Evolutionary conservation across 768 basidiomycete genomes (phyloP), one percentile per base, ranked within the genome.

Genomic region (Lactarius akahatsu): DNA sequence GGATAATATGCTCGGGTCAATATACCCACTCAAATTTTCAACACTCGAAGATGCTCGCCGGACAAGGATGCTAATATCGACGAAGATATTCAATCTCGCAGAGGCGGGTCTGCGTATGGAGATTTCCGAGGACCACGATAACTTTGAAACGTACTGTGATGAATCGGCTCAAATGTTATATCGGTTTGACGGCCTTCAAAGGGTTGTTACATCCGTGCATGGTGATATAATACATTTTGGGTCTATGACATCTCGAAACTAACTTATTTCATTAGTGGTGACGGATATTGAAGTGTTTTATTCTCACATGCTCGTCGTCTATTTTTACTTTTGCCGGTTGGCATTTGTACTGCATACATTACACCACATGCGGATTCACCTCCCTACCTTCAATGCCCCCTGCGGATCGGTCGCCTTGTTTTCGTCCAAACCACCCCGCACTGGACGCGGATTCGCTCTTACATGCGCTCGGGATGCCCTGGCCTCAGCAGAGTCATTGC

Each of bases 271-370:
- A 72, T 67, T 63, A 83, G 82, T 82, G 62, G 72, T 80, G 57
- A 75, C 78, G 67, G 76, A 78, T 63, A 69, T 78, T 59, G 83
- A 83, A 66, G 70, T 68, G 38, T 80, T 81, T 65, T 76, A 82
- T 66, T 78, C 78, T 61, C 75, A 77, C 30, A 80, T 81, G 74
- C 73, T 81, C 40, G 69, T 76, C 11, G 71, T 81, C 45, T 76
- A 79, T 62, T 81, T 77, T 65, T 74, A 80, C 55, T 77, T 76
- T 4, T 80, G 78, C 65, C 76, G 77, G 30, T 74, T 83, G 38
- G 66, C 79, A 38, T 73, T 79, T 32, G 59, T 79, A 36, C 73
- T 81, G 26, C 78, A 78, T 52, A 77, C 75, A n/a, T 72, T 78
- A 15, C 75, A 72, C 41, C 72, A 72, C 50, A 59, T 65, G 4